These are phyloP conservation scores for Cladosporium sp. DNA, from an alignment of 2,329 filamentous ascomycete species.

Conservation along the genomic window DNA sequence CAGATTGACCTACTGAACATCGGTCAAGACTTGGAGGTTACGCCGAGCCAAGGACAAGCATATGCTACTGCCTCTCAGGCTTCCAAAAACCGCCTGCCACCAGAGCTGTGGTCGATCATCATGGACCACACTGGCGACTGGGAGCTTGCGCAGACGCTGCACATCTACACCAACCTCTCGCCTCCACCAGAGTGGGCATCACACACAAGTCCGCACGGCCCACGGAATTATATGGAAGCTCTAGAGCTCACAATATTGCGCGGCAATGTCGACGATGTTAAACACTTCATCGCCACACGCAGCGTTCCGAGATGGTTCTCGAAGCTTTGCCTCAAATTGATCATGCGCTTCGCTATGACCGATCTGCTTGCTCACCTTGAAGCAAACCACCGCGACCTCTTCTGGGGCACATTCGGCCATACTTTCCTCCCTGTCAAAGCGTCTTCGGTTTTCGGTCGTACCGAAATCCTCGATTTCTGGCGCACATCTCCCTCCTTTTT, in stretches of 20 bases:
- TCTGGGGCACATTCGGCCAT: constrained; percentile 78
- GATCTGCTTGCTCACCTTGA: constrained; percentile 72
- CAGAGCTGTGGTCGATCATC: constrained; percentile 86
- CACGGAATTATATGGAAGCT: constrained; percentile 69
- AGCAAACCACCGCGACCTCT: constrained; percentile 65
- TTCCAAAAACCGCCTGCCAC: constrained; percentile 55
- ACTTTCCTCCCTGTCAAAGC: constrained; percentile 84
- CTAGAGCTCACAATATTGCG: constrained; percentile 83
- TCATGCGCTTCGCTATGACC: constrained; percentile 85
- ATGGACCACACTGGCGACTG: constrained; percentile 82
- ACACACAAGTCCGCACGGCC: constrained; percentile 59
- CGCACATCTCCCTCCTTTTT: constrained; percentile 75
- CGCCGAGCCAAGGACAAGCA: constrained; percentile 29
- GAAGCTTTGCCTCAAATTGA: constrained; percentile 76
- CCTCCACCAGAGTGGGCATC: constrained; percentile 69
- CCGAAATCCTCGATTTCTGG: constrained; percentile 89
- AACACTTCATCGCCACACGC: constrained; percentile 62
- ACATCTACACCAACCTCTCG: constrained; percentile 72
- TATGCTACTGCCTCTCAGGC: constrained; percentile 37
- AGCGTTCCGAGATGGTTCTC: constrained; percentile 74
- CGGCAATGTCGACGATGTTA: constrained; percentile 65
- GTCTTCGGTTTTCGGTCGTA: constrained; percentile 78
- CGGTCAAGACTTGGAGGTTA: constrained; percentile 62
- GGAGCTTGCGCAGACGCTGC: constrained; percentile 79
- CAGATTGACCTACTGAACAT: constrained; percentile 72